Conservation (phyloP, 345 rosid genomes). For the Turritis glabra region DNA sequence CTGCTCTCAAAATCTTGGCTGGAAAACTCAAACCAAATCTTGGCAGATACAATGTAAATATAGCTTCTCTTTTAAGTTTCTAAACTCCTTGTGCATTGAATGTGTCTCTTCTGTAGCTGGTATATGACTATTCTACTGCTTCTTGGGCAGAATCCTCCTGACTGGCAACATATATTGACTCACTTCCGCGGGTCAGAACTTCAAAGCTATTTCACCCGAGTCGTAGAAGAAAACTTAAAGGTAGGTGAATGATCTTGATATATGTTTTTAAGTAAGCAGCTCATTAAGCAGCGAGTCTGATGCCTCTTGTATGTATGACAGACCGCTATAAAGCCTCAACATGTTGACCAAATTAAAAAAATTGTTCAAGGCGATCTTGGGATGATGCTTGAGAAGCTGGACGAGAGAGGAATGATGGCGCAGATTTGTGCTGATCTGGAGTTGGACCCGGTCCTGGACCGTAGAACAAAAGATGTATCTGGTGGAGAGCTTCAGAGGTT, state of each 20-base stretch:
- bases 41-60: too few species aligned
- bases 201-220: neutral
- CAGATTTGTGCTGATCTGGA: neutral
- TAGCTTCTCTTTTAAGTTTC: too few species aligned
- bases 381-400: neutral
- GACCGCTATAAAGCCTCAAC: neutral
- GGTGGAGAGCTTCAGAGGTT: neutral
- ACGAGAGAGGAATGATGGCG: neutral
- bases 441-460: neutral
- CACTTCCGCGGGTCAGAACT: neutral
- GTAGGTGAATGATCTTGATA: neutral
- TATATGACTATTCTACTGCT: neutral
- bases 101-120: too few species aligned
- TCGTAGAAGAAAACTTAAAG: neutral
- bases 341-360: neutral
- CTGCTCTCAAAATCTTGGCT: too few species aligned
- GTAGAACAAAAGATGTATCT: neutral
- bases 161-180: neutral
- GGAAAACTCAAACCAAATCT: too few species aligned
- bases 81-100: too few species aligned
- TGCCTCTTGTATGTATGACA: neutral
- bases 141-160: neutral
- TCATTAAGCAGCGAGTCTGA: neutral
- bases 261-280: too few species aligned
- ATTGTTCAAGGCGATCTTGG: neutral